phyloP scores from a whole-genome alignment of 805 yeast species.

The Maudiozyma pseudohumilis region DNA sequence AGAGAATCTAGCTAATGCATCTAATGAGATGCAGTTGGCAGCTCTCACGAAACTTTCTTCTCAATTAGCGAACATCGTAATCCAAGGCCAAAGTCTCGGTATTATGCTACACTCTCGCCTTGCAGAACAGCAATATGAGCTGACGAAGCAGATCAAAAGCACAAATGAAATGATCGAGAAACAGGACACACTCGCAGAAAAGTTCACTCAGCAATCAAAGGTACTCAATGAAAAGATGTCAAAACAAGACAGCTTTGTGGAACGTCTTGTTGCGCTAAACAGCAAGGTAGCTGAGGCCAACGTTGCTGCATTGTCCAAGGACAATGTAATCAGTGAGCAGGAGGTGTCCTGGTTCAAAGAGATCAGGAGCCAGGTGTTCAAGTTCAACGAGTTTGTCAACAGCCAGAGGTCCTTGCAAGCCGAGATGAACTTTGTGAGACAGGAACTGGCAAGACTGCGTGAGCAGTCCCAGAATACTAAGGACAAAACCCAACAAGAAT shows the following conservation, averaged over 20 bases:
- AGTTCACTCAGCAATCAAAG: slow-evolving; percentile 9
- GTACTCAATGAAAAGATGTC: slow-evolving; percentile 13
- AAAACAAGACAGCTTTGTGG: slow-evolving; percentile 28
- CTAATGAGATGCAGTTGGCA: slow-evolving; percentile 22
- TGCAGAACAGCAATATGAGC: slow-evolving; percentile 33
- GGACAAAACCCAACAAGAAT: slow-evolving; percentile 14
- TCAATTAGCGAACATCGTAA: slow-evolving; percentile 14
- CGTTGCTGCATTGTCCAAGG: slow-evolving; percentile 9
- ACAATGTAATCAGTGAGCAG: slow-evolving; percentile 29
- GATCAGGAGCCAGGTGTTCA: slow-evolving; percentile 26
- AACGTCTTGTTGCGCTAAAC: slow-evolving; percentile 27
- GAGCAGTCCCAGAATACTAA: slow-evolving; percentile 4
- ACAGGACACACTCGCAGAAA: slow-evolving; percentile 9
- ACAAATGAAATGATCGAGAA: slow-evolving; percentile 18
- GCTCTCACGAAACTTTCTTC: slow-evolving; percentile 18
- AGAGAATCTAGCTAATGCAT: slow-evolving; percentile 12
- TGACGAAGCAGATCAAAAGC: slow-evolving; percentile 32
- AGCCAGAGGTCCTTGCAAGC: slow-evolving; percentile 18
- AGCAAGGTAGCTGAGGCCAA: slow-evolving; percentile 20
- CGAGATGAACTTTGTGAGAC: slow-evolving; percentile 23
- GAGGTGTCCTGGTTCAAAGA: slow-evolving; percentile 41
- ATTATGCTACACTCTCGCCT: slow-evolving; percentile 30
- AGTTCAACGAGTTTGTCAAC: slow-evolving; percentile 27
- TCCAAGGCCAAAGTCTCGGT: slow-evolving; percentile 27
- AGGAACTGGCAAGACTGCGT: slow-evolving; percentile 15